Evolutionary conservation across 2,329 filamentous ascomycete species (phyloP).

Genomic region (Cercospora sp.): DNA sequence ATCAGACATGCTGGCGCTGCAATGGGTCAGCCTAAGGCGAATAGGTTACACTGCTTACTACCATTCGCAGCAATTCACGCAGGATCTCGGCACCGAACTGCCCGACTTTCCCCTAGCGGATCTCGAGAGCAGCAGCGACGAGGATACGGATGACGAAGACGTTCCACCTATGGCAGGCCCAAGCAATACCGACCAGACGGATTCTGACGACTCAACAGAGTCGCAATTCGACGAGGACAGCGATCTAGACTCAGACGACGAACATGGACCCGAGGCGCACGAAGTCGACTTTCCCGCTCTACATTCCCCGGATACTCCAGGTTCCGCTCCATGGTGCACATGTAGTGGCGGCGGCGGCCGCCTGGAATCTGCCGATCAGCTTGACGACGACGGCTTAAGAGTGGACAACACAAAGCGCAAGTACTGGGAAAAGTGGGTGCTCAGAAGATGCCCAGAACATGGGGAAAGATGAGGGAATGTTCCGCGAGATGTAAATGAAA

Average conservation of each 20-base stretch:
- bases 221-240: constrained; percentile 23
- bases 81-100: constrained; percentile 49
- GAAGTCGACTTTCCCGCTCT: constrained; percentile 49
- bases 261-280: constrained; percentile 42
- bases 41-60: constrained; percentile 61
- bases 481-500: background rate
- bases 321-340: constrained; percentile 49
- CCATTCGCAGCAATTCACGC: constrained; percentile 45
- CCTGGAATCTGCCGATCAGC: constrained; percentile 45
- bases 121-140: constrained; percentile 39
- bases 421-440: constrained; percentile 58
- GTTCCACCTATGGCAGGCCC: constrained; percentile 9
- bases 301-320: constrained; percentile 45
- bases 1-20: constrained; percentile 56
- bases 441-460: constrained; percentile 47
- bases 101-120: constrained; percentile 47
- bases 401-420: constrained; percentile 54
- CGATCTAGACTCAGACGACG: constrained; percentile 41
- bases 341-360: constrained; percentile 41
- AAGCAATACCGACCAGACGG: background rate
- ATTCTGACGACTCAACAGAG: constrained; percentile 1
- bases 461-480: constrained; percentile 19
- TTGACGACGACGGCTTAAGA: constrained; percentile 51
- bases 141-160: constrained; percentile 23
- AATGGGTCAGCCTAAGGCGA: constrained; percentile 63